These are phyloP conservation scores for Stereum hirsutum DNA, from an alignment of 1,284 basidiomycete species.

Conservation along the genomic window DNA sequence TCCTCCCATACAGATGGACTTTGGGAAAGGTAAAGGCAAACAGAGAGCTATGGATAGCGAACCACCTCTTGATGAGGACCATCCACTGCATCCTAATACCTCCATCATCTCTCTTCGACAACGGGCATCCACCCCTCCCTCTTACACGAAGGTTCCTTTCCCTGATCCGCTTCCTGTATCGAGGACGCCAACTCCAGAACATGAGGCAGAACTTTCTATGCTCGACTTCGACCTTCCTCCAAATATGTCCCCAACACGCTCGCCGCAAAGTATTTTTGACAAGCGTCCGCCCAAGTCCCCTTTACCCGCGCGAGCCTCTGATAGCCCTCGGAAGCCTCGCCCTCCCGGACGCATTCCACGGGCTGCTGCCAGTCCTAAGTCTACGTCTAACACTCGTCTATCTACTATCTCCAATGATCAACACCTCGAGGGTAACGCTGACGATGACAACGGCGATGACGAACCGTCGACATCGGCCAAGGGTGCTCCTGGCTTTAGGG, in stretches of 20 bases:
- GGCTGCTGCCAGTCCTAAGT: neutral
- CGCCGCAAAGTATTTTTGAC: conserved; percentile 32
- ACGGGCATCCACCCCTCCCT: no score
- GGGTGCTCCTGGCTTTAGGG: no score
- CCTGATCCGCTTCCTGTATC: no score
- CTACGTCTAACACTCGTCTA: neutral
- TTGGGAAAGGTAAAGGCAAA: no score
- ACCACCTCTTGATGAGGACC: no score
- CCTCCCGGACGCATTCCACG: conserved; percentile 21
- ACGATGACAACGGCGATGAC: neutral
- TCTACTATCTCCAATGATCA: neutral
- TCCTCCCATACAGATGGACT: no score
- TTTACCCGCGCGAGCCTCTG: conserved; percentile 42
- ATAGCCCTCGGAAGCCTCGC: conserved; percentile 44
- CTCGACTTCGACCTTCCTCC: no score
- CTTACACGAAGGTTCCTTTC: no score
- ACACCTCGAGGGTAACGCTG: neutral
- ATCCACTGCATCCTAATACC: no score
- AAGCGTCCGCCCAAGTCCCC: conserved; percentile 57
- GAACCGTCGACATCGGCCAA: neutral
- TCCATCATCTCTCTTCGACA: no score
- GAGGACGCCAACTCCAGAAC: neutral
- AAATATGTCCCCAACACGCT: neutral
- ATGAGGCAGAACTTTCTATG: conserved; percentile 3
- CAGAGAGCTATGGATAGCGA: no score